phyloP scores from a whole-genome alignment of 768 basidiomycete species.

The Russula compacta region DNA sequence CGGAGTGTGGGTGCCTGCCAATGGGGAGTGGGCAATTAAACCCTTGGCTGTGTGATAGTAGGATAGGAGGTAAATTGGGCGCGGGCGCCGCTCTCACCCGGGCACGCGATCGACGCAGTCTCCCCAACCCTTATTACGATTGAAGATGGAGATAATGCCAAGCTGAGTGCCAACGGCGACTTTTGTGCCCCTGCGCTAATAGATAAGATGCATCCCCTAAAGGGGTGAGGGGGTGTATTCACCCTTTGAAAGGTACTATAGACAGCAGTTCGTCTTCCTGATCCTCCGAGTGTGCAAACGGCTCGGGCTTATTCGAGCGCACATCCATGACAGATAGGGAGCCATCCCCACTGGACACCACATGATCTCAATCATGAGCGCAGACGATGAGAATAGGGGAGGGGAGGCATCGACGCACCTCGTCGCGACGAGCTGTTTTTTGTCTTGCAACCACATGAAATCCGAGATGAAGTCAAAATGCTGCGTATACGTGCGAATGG shows the following conservation, averaged over 20 bases:
- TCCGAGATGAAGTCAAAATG: constrained; percentile 95
- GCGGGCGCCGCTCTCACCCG: constrained; percentile 42
- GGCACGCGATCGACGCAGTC: constrained; percentile 89
- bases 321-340: constrained; percentile 90
- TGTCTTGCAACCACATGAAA: constrained; percentile 69
- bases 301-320: constrained; percentile 68
- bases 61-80: constrained; percentile 4
- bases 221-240: constrained; percentile 20
- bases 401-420: constrained; percentile 45
- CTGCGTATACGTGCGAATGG: constrained; percentile 62
- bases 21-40: neutral
- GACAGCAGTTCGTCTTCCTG: constrained; percentile 93
- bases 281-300: constrained; percentile 83
- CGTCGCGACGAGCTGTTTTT: constrained; percentile 73
- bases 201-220: neutral
- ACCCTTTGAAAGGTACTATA: constrained; percentile 78
- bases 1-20: constrained; percentile 76
- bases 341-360: constrained; percentile 70
- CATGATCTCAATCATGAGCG: neutral
- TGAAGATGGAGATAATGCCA: constrained; percentile 86
- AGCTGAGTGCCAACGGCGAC: constrained; percentile 82
- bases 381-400: neutral
- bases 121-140: constrained; percentile 77
- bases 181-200: constrained; percentile 52
- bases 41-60: neutral